These are phyloP conservation scores for Diaporthe batatas DNA, from an alignment of 2,329 filamentous ascomycete genomes.

Conservation along the genomic window DNA sequence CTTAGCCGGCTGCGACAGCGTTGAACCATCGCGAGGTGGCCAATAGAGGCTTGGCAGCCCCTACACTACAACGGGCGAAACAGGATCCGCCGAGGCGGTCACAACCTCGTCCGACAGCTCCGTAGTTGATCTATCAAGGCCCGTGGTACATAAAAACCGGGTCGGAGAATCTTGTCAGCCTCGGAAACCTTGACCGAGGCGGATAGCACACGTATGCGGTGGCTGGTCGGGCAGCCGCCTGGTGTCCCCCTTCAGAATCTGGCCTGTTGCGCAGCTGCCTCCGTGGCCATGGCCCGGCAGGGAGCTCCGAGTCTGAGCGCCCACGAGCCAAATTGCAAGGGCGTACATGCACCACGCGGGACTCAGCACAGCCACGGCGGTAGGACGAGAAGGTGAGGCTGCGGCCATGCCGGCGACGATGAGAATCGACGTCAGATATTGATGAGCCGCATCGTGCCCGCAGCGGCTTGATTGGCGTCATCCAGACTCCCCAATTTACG, in stretches of 20 bases:
- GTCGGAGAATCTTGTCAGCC: constrained; percentile 26
- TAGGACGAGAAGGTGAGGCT: constrained; percentile 7
- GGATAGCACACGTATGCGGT: constrained; percentile 26
- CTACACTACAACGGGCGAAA: constrained; percentile 29
- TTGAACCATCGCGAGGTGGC: constrained; percentile 19
- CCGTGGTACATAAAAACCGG: constrained; percentile 35
- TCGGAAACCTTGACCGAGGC: constrained; percentile 38
- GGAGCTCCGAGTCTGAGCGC: constrained; percentile 13
- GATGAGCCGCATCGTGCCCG: constrained; percentile 37
- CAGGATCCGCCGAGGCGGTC: constrained; percentile 28
- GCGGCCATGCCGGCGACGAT: constrained; percentile 14
- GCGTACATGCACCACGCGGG: not conserved
- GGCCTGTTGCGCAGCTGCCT: not conserved
- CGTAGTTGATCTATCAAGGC: constrained; percentile 17
- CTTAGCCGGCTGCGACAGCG: constrained; percentile 23
- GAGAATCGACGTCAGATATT: constrained; percentile 31
- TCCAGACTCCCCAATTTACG: constrained; percentile 36
- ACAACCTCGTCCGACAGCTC: constrained; percentile 33
- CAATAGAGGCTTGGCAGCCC: constrained; percentile 27
- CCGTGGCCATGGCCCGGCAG: constrained; percentile 2
- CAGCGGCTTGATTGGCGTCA: constrained; percentile 27
- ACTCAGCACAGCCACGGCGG: not conserved
- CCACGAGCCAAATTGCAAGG: not conserved
- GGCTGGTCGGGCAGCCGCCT: constrained; percentile 27
- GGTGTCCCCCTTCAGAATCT: not conserved